These are phyloP conservation scores for Pseudogymnoascus sp. DNA, from an alignment of 2,329 filamentous ascomycete species.

Conservation along the genomic window DNA sequence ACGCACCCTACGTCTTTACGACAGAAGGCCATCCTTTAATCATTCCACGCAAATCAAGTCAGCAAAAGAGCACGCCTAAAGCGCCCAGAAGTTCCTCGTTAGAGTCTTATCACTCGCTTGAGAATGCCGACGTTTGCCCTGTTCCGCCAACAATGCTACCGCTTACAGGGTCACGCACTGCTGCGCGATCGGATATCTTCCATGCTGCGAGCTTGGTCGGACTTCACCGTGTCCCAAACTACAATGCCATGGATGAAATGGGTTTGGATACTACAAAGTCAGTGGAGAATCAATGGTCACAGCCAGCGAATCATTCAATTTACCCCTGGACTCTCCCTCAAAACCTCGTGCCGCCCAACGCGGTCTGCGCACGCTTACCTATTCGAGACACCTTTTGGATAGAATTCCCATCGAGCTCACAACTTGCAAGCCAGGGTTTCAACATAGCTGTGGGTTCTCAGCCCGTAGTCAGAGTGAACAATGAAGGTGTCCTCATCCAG, in stretches of 20 bases:
- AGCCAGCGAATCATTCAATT: conserved; percentile 64
- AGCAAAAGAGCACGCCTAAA: conserved; percentile 21
- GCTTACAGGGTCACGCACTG: conserved; percentile 69
- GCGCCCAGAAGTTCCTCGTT: conserved; percentile 36
- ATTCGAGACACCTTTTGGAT: conserved; percentile 61
- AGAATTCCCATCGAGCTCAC: conserved; percentile 47
- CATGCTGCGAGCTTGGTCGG: conserved; percentile 81
- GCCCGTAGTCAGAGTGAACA: conserved; percentile 37
- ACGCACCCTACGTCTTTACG: conserved; percentile 84
- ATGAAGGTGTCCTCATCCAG: conserved; percentile 39
- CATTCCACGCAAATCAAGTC: conserved; percentile 49
- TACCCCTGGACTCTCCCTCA: conserved; percentile 89
- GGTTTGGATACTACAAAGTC: conserved; percentile 41
- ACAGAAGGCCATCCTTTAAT: conserved; percentile 93
- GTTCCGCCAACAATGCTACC: conserved; percentile 48
- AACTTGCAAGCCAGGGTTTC: conserved; percentile 28
- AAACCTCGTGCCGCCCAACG: conserved; percentile 64
- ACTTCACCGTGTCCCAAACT: conserved; percentile 65
- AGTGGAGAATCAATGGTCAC: conserved; percentile 33
- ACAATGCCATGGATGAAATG: conserved; percentile 37
- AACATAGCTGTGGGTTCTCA: conserved; percentile 39
- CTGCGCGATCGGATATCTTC: conserved; percentile 72
- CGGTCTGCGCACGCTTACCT: conserved; percentile 64
- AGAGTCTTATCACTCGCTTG: conserved; percentile 23
- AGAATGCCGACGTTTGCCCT: conserved; percentile 52